Percentiles rank a stretch among this genome's conserved stretches.
Evolutionary conservation across 2,329 filamentous ascomycete species (phyloP).

Genomic region (Claviceps maximensis): DNA sequence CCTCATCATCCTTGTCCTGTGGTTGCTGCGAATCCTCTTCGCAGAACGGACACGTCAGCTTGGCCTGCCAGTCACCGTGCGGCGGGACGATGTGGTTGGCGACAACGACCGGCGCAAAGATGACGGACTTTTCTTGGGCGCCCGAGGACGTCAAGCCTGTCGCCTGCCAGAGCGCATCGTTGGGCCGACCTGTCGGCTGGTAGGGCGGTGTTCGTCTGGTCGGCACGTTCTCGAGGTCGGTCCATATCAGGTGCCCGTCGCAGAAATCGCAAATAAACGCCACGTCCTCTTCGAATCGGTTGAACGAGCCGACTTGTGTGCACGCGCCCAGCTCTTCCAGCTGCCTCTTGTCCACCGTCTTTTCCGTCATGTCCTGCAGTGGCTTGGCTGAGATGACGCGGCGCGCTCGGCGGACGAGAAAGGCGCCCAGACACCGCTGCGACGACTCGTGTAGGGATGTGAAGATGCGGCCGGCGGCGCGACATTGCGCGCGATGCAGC

Average conservation of each 20-base stretch:
- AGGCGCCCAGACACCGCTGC: conserved; percentile 41
- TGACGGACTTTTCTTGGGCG: conserved; percentile 33
- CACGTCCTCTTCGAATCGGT: conserved; percentile 40
- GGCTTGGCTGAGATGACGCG: conserved; percentile 12
- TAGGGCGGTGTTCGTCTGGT: conserved; percentile 25
- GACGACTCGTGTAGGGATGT: conserved; percentile 34
- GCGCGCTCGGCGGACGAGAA: conserved; percentile 38
- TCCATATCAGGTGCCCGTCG: conserved; percentile 46
- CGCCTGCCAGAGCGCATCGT: conserved; percentile 38
- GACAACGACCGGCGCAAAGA: conserved; percentile 44
- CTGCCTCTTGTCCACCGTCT: conserved; percentile 24
- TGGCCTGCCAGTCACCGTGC: conserved; percentile 37
- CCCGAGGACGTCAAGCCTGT: conserved; percentile 27
- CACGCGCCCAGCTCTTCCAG: conserved; percentile 38
- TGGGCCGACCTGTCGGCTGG: conserved; percentile 7
- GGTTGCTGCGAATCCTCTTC: conserved; percentile 35
- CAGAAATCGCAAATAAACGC: conserved; percentile 50
- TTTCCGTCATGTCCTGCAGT: conserved; percentile 12
- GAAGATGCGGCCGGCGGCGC: conserved; percentile 43
- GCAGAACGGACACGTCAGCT: conserved; percentile 42
- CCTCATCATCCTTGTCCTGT: conserved; percentile 34
- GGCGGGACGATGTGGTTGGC: conserved; percentile 42
- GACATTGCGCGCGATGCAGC: conserved; percentile 45
- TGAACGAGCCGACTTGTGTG: conserved; percentile 40
- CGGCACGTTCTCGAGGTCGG: conserved; percentile 40